Evolutionary conservation across 106 monocot genomes (phyloP), one percentile per base, ranked within the genome.

Genomic region (Agapanthus africanus): DNA sequence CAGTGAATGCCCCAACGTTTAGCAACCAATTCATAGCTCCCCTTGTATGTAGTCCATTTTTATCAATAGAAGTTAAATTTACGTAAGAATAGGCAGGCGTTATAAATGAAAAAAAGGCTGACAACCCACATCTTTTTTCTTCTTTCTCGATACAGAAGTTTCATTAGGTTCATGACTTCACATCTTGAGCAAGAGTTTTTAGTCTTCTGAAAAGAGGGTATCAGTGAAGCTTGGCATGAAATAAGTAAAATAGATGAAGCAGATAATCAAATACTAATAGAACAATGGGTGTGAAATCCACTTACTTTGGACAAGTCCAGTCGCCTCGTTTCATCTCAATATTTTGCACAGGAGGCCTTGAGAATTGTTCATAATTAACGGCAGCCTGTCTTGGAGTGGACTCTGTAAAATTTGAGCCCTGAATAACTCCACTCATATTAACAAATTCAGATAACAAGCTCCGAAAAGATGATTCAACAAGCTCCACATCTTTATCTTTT

Each of bases 221-320:
- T 2, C 13, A 38, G 18, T 37, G 14, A 65, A 26, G 18, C 44
- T 54, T 21, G 8, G 9, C 5, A 11, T 37, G 19, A 41, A n/a
- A 50, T 49, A 68, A 32, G 68, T 11, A 50, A 33, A 47, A 50
- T 68, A 34, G 26, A 66, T 41, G 40, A 32, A 19, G 19, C 2
- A 65, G 0, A 2, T 22, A 40, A 16, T 13, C 39, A 40, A 32
- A 21, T 41, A 41, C 46, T 32, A 67, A 11, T 21, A 46, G 30
- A 6, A 31, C 31, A 67, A 44, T 7, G 31, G 28, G 1, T 6
- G 21, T 15, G 63, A 4, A 44, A 66, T 40, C 39, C 27, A 81
- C 91, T 89, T 90, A 97, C 97, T 85, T 97, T 47, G 82, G 71
- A 50, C 97, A 97, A 64, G 87, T 80, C 97, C 97, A 97, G 56